Evolutionary conservation across 2,329 filamentous ascomycete genomes (phyloP).

Genomic region (Penicillium thymicola): DNA sequence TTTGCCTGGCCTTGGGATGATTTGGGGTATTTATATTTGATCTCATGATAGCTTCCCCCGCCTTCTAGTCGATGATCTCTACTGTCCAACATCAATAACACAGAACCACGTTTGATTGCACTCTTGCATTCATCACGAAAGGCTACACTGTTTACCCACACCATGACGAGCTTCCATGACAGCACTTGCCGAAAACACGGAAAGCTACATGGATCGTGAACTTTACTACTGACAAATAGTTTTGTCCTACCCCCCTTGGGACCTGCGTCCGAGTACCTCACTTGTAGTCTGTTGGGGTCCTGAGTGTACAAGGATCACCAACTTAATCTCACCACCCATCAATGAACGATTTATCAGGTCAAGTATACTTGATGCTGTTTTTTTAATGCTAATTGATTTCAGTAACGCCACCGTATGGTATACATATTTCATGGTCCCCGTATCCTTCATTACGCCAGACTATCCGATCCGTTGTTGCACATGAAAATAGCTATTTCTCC

Average conservation of each 20-base stretch:
- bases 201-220: conserved; percentile 16
- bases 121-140: not conserved
- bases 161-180: not conserved
- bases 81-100: not conserved
- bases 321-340: not conserved
- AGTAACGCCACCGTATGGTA: conserved; percentile 6
- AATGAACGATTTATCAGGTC: not conserved
- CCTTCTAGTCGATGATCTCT: not conserved
- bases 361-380: not conserved
- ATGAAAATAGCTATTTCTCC: not conserved
- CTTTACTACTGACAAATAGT: conserved; percentile 10
- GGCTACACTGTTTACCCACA: not conserved
- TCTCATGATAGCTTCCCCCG: not conserved
- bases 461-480: not conserved
- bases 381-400: not conserved
- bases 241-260: conserved; percentile 11
- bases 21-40: not conserved
- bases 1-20: not conserved
- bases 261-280: not conserved
- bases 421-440: conserved; percentile 1
- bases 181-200: not conserved
- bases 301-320: not conserved
- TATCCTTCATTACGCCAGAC: not conserved
- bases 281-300: not conserved
- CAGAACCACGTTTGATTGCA: conserved; percentile 1